phyloP scores from a whole-genome alignment of 23 red algal species.

The Gracilaria gracilis region DNA sequence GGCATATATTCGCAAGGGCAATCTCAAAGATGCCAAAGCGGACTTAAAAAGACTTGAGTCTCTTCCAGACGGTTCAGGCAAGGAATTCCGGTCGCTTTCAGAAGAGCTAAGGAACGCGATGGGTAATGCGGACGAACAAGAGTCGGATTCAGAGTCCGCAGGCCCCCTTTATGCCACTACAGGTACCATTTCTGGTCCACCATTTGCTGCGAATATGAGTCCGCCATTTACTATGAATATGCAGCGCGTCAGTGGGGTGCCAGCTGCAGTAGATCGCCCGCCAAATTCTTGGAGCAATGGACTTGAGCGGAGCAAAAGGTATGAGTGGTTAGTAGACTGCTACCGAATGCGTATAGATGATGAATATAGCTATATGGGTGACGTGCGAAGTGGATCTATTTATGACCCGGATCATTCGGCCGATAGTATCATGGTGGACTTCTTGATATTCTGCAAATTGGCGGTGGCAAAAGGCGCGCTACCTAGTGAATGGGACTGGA shows the following conservation, averaged over 20 bases:
- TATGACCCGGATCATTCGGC: background rate
- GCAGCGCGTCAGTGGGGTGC: no score
- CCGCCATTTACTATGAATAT: background rate
- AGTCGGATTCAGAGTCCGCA: no score
- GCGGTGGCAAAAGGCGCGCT: background rate
- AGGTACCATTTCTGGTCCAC: background rate
- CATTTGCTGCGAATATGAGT: background rate
- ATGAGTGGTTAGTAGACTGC: background rate
- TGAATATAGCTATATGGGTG: background rate
- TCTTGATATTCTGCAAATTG: constrained; percentile 10
- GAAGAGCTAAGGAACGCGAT: background rate
- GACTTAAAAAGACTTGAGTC: background rate
- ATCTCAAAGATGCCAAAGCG: background rate
- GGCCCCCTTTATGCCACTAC: no score
- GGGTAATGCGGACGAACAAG: no score
- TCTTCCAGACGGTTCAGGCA: background rate
- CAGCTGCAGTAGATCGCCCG: background rate
- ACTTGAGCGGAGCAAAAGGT: background rate
- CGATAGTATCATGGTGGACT: background rate
- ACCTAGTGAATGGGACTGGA: background rate
- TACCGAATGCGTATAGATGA: background rate
- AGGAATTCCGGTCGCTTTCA: background rate
- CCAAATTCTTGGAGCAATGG: background rate
- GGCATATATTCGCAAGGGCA: background rate
- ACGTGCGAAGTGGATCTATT: background rate